Evolutionary conservation across 176 grass and related monocot genomes (phyloP).

Genomic region (Aegilops umbellulata): DNA sequence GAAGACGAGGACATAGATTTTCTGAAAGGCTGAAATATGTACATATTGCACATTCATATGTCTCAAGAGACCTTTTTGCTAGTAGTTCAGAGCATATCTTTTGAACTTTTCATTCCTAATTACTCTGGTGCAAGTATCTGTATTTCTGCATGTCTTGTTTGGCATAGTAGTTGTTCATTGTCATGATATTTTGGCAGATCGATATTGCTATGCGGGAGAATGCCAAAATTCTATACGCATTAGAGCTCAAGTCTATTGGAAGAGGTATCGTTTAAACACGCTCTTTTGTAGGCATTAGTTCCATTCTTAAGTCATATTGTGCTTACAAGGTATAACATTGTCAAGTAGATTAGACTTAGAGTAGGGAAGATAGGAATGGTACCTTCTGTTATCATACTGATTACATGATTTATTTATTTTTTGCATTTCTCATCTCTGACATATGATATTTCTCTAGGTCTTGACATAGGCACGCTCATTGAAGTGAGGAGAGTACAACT

Average conservation of each 20-base stretch:
- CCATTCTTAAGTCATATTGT: constrained; percentile 1
- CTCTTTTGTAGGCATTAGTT: constrained; percentile 26
- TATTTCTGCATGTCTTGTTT: not conserved
- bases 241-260: constrained; percentile 76
- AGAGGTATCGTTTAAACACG: constrained; percentile 53
- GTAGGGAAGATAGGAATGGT: not conserved
- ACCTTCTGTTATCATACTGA: constrained; percentile 21
- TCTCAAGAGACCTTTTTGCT: not conserved
- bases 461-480: constrained; percentile 65
- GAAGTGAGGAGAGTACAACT: constrained; percentile 77
- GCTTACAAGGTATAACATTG: constrained; percentile 22
- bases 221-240: constrained; percentile 79
- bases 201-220: constrained; percentile 98
- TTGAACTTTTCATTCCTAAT: not conserved
- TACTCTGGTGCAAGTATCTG: not conserved
- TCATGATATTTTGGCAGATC: constrained; percentile 54
- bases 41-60: not conserved
- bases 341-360: constrained; percentile 23
- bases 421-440: constrained; percentile 11
- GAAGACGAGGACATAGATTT: not conserved
- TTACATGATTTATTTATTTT: constrained; percentile 19
- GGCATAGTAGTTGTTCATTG: constrained; percentile 10
- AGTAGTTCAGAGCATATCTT: not conserved
- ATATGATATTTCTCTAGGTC: constrained; percentile 50
- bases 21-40: not conserved